These are phyloP conservation scores for Penicillium canescens DNA, from an alignment of 495 filamentous ascomycete species.

Conservation along the genomic window DNA sequence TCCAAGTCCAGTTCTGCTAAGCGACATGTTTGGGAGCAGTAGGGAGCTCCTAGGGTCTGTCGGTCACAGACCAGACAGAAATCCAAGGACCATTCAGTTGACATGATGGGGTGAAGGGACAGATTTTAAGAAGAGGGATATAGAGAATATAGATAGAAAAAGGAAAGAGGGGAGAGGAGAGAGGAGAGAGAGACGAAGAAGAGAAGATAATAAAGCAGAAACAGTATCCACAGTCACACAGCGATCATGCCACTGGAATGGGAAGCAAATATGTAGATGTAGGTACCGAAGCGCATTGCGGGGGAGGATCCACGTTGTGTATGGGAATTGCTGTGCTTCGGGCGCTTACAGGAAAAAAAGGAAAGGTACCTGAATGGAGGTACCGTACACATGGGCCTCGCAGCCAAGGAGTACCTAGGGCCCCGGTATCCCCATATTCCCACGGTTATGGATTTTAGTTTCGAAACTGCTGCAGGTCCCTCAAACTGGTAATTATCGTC, in stretches of 20 bases:
- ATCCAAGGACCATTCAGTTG: constrained; percentile 85
- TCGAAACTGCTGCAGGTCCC: constrained; percentile 24
- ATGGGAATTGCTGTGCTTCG: constrained; percentile 28
- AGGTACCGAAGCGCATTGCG: constrained; percentile 4
- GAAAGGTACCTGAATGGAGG: background rate
- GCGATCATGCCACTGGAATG: constrained; percentile 8
- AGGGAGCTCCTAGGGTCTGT: constrained; percentile 73
- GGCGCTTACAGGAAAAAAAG: constrained; percentile 34
- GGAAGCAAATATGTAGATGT: constrained; percentile 3
- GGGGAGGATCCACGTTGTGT: constrained; percentile 5
- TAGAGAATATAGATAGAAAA: background rate
- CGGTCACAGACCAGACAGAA: constrained; percentile 95
- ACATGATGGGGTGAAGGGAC: constrained; percentile 46
- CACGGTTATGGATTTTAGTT: background rate
- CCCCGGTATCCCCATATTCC: background rate
- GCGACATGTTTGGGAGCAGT: constrained; percentile 93
- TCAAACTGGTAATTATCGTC: constrained; percentile 23
- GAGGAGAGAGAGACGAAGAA: background rate
- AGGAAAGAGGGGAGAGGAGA: background rate
- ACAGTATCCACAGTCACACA: constrained; percentile 3
- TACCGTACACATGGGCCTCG: background rate
- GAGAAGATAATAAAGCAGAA: background rate
- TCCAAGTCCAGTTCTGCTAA: constrained; percentile 82
- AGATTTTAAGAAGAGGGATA: background rate
- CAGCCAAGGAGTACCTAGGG: background rate